phyloP scores from a whole-genome alignment of 1,139 yeast genomes.

The Suhomyces chickasaworum region DNA sequence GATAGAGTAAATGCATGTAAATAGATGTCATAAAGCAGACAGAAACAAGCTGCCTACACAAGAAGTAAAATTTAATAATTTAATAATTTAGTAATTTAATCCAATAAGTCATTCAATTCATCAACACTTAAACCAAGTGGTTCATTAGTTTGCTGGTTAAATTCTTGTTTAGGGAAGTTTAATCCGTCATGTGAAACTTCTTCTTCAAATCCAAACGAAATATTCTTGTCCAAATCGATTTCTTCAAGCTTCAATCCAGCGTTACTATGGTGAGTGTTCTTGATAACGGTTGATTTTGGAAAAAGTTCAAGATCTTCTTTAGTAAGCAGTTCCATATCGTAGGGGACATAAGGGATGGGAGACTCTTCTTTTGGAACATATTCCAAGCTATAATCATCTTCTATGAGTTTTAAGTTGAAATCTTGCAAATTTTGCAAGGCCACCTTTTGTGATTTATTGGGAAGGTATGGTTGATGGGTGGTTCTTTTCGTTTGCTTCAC shows the following conservation, averaged over 20 bases:
- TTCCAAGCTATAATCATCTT: constrained; percentile 22
- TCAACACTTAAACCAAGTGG: constrained; percentile 35
- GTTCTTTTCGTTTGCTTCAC: constrained; percentile 23
- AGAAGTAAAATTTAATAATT: constrained; percentile 6
- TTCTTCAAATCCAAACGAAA: constrained; percentile 21
- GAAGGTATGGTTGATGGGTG: not conserved
- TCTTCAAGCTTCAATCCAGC: constrained; percentile 18
- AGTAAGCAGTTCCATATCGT: constrained; percentile 28
- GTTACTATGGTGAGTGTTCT: constrained; percentile 9
- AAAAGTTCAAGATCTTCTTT: constrained; percentile 29
- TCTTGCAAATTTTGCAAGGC: not conserved
- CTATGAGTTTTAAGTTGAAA: constrained; percentile 15
- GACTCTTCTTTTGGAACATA: constrained; percentile 24
- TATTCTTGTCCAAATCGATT: constrained; percentile 17
- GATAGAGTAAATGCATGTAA: constrained; percentile 13
- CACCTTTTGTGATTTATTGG: constrained; percentile 12
- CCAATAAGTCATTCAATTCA: constrained; percentile 43
- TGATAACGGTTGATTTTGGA: constrained; percentile 15
- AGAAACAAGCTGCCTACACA: not conserved
- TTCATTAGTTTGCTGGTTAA: constrained; percentile 3
- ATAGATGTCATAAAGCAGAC: constrained; percentile 10
- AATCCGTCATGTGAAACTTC: constrained; percentile 7
- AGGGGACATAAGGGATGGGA: constrained; percentile 36
- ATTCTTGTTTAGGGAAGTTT: constrained; percentile 4
- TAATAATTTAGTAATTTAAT: too few relatives aligned